phyloP scores from a whole-genome alignment of 2,329 filamentous ascomycete species.

The Talaromyces islandicus region DNA sequence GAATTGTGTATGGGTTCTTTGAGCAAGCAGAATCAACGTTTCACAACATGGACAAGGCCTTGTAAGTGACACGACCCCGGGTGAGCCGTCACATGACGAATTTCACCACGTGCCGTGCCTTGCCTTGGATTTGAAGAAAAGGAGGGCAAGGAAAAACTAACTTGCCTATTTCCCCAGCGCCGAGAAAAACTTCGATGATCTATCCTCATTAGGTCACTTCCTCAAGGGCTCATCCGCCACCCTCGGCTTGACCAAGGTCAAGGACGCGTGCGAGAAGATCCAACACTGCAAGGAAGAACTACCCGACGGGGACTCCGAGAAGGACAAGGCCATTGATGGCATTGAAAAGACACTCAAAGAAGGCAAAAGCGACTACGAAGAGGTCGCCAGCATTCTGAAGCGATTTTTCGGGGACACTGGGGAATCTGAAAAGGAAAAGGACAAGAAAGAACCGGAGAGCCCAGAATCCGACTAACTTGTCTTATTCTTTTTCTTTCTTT shows the following conservation, averaged over 20 bases:
- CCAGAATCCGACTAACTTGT: slow-evolving; percentile 2
- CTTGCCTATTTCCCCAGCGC: slow-evolving; percentile 44
- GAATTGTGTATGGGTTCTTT: slow-evolving; percentile 89
- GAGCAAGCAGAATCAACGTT: slow-evolving; percentile 86
- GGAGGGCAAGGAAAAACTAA: not conserved
- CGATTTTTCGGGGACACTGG: slow-evolving; percentile 55
- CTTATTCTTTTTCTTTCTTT: slow-evolving; percentile 12
- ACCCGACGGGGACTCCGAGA: slow-evolving; percentile 54
- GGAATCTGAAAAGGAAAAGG: not conserved
- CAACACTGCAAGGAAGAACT: slow-evolving; percentile 80
- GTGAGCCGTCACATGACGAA: no score
- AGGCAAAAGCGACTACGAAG: slow-evolving; percentile 70
- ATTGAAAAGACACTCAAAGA: slow-evolving; percentile 64
- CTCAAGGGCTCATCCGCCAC: slow-evolving; percentile 96
- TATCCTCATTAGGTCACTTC: slow-evolving; percentile 87
- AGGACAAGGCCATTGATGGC: slow-evolving; percentile 61
- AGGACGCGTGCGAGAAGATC: slow-evolving; percentile 92
- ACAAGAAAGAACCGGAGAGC: not conserved
- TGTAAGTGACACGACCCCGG: no score
- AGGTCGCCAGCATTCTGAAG: slow-evolving; percentile 64
- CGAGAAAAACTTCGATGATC: slow-evolving; percentile 60
- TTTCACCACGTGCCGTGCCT: no score
- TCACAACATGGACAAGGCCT: slow-evolving; percentile 68
- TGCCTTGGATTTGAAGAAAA: not conserved
- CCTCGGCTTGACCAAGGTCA: slow-evolving; percentile 81